Evolutionary conservation across 2,329 filamentous ascomycete genomes (phyloP).

Genomic region (Penicillium sp.): DNA sequence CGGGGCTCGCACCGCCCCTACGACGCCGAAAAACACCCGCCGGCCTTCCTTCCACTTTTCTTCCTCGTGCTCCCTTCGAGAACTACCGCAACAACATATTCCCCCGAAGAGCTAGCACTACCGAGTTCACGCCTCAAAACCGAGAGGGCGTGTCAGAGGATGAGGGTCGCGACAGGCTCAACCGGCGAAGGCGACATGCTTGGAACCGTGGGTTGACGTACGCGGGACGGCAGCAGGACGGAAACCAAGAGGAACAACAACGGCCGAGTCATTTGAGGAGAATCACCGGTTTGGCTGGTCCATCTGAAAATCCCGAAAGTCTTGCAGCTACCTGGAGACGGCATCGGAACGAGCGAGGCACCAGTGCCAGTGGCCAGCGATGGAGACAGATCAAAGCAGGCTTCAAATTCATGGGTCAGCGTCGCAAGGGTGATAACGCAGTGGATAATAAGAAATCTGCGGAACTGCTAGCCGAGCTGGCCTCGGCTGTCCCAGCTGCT

Average conservation of each 20-base stretch:
- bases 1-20: conserved; percentile 60
- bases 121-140: conserved; percentile 51
- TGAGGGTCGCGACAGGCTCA: conserved; percentile 62
- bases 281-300: conserved; percentile 59
- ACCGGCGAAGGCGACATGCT: conserved; percentile 56
- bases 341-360: conserved; percentile 58
- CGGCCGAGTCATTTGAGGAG: conserved; percentile 61
- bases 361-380: conserved; percentile 69
- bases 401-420: conserved; percentile 67
- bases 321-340: conserved; percentile 52
- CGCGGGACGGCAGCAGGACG: conserved; percentile 50
- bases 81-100: conserved; percentile 49
- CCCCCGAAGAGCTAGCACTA: conserved; percentile 61
- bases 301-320: conserved; percentile 59
- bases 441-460: conserved; percentile 94
- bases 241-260: conserved; percentile 49
- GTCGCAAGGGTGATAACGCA: conserved; percentile 74
- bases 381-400: conserved; percentile 94
- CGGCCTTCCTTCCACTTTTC: conserved; percentile 38
- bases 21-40: conserved; percentile 53
- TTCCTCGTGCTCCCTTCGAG: conserved; percentile 47
- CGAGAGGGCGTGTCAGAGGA: conserved; percentile 68
- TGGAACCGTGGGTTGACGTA: conserved; percentile 50
- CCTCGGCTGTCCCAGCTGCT: conserved; percentile 86
- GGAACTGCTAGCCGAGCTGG: conserved; percentile 89